These are phyloP conservation scores for Arbutus unedo DNA, from an alignment of 148 eudicot genomes.

Conservation along the genomic window DNA sequence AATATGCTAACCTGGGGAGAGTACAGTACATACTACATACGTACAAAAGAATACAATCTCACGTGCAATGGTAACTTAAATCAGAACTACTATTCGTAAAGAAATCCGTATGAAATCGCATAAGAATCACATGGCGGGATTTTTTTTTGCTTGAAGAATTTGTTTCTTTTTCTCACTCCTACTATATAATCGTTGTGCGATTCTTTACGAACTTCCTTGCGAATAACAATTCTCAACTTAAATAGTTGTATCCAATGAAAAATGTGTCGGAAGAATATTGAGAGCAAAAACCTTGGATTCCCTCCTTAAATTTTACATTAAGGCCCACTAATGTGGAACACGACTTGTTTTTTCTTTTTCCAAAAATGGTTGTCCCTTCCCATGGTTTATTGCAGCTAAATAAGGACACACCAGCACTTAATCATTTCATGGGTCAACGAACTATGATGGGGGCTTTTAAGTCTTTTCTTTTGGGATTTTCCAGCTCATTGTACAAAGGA, in stretches of 20 bases:
- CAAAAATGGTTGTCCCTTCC: not conserved
- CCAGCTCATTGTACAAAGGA: not conserved
- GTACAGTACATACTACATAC: not conserved
- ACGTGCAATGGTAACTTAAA: slow-evolving; percentile 20
- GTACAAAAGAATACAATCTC: not conserved
- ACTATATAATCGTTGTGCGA: no score
- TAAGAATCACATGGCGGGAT: no score
- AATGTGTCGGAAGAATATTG: slow-evolving; percentile 20
- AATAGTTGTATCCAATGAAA: slow-evolving; percentile 14
- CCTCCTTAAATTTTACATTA: slow-evolving; percentile 5
- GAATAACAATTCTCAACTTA: no score
- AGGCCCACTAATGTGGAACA: not conserved
- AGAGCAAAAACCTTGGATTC: slow-evolving; percentile 17
- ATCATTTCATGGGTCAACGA: not conserved
- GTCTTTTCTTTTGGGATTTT: not conserved
- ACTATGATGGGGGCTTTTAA: not conserved
- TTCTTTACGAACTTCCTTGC: no score
- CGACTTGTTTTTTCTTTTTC: not conserved
- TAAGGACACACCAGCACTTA: not conserved
- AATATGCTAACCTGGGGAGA: not conserved
- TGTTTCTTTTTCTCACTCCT: no score
- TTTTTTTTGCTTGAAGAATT: no score
- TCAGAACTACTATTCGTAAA: no score
- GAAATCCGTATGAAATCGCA: no score
- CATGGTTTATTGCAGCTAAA: not conserved